Evolutionary conservation across 345 rosid genomes (phyloP).

Genomic region (Brassica juncea): DNA sequence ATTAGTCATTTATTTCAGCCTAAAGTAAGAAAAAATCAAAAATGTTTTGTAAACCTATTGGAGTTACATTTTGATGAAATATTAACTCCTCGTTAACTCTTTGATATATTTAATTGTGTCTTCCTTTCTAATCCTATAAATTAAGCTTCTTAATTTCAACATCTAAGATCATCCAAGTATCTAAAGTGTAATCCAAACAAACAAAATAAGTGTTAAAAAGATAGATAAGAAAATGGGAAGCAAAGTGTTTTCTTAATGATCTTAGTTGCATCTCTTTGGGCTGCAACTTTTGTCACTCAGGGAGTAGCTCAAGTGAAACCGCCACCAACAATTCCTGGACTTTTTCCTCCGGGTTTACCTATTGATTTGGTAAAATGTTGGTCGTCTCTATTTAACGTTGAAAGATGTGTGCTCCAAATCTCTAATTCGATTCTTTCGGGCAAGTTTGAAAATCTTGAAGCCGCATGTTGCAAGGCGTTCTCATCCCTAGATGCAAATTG

Average conservation of each 20-base stretch:
- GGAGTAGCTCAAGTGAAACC: neutral
- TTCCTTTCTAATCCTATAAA: no score
- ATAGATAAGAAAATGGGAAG: neutral
- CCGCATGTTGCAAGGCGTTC: neutral
- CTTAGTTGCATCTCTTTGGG: neutral
- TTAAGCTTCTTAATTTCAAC: no score
- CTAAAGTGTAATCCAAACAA: neutral
- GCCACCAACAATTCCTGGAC: neutral
- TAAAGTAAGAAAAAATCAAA: no score
- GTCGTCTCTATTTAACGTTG: neutral
- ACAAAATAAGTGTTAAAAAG: neutral
- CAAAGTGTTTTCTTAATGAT: neutral
- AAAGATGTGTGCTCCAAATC: neutral
- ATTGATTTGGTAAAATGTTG: constrained; percentile 1
- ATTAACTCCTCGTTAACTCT: no score
- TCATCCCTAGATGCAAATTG: neutral
- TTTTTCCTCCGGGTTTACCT: neutral
- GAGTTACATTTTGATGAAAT: no score
- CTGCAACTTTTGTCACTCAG: neutral
- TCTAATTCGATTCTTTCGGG: neutral
- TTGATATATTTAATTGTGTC: no score
- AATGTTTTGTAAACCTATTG: no score
- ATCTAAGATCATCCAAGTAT: neutral
- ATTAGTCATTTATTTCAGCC: no score
- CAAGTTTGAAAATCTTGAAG: neutral